These are phyloP conservation scores for Begonia masoniana DNA, from an alignment of 306 rosid species.

Conservation along the genomic window DNA sequence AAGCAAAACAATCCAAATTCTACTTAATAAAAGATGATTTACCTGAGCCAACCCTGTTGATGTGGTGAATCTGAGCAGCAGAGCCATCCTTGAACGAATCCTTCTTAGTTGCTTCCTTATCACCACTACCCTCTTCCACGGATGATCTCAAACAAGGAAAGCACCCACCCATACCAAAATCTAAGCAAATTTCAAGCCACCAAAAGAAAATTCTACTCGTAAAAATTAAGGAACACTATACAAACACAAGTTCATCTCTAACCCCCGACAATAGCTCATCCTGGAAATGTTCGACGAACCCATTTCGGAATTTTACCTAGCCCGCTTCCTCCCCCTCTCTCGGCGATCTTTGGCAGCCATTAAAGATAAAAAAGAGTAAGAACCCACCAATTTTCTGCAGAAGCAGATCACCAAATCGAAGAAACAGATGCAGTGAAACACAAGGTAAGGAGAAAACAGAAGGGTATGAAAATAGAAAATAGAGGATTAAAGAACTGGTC, in stretches of 20 bases:
- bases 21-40: not conserved
- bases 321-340: slow-evolving; percentile 8
- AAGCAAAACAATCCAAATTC: not conserved
- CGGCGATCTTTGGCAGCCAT: slow-evolving; percentile 31
- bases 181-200: slow-evolving; percentile 33
- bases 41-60: slow-evolving; percentile 68
- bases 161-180: slow-evolving; percentile 94
- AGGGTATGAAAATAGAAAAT: slow-evolving; percentile 2
- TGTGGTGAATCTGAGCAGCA: slow-evolving; percentile 55
- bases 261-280: slow-evolving; percentile 12
- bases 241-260: slow-evolving; percentile 3
- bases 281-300: slow-evolving; percentile 18
- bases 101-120: slow-evolving; percentile 53
- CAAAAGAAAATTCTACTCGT: slow-evolving; percentile 10
- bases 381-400: slow-evolving; percentile 28
- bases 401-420: slow-evolving; percentile 93
- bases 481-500: not conserved
- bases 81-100: slow-evolving; percentile 68
- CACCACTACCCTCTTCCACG: slow-evolving; percentile 44
- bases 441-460: slow-evolving; percentile 39
- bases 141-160: slow-evolving; percentile 97
- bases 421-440: slow-evolving; percentile 33
- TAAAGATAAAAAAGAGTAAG: slow-evolving; percentile 36
- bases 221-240: no score
- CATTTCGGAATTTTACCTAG: slow-evolving; percentile 31